Evolutionary conservation across 148 eudicot genomes (phyloP), one percentile per base, ranked within the genome.

Genomic region (Dianthus caryophyllus): DNA sequence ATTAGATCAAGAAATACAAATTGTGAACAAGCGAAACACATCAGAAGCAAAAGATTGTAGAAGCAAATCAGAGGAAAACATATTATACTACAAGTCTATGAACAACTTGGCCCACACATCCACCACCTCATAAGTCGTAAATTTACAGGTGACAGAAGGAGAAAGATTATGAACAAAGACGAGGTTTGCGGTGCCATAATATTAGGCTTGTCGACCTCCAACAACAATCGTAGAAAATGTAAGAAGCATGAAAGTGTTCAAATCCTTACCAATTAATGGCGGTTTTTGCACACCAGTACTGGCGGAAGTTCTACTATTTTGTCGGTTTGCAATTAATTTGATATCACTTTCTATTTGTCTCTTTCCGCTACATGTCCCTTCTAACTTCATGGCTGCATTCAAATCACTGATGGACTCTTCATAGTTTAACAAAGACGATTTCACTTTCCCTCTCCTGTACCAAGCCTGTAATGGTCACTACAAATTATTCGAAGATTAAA

Each of bases 391-490:
- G 65, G 95, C 85, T 65, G 82, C 70, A 25, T 67, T 73, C 54
- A 93, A 73, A 76, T 93, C 96, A 41, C 66, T 59, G 41, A 71
- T 65, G 64, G 96, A 88, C 81, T 86, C 96, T 66, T 82, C 78
- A 75, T 72, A 75, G 48, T 80, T 80, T 59, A 76, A 75, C 80
- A 90, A 68, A 74, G 90, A 87, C 76, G 75, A 67, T 76, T 90
- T 87, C 66, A 83, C 90, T 71, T 83, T 87, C 44, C 87, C 95
- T 83, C 98, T 89, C 77, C 96, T 78, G 73, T 87, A 93, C 98
- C 96, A 93, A 51, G 96, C 96, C 98, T 93, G 71, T 65, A 65
- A 61, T 89, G 51, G 95, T 95, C 98, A 89, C 68, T 61, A 69
- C 59, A 47, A 71, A 57, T 64, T 52, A 52, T 46, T 64, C 29